These are phyloP conservation scores for Elasticomyces elasticus DNA, from an alignment of 495 filamentous ascomycete species.

Conservation along the genomic window DNA sequence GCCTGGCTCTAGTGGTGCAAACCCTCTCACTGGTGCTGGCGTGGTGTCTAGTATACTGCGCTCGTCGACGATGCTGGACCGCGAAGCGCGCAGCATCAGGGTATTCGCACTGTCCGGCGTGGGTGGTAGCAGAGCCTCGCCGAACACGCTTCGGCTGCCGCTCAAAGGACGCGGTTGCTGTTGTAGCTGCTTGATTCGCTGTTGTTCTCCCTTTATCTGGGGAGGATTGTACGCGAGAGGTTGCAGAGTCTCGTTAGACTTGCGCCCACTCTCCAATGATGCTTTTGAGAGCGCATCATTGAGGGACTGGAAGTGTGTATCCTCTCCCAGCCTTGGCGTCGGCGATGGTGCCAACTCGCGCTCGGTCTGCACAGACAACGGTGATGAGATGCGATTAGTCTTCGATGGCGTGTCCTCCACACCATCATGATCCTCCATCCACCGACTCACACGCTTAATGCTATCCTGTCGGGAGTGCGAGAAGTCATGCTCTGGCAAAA, in stretches of 20 bases:
- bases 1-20: constrained; percentile 9
- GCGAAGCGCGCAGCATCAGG: constrained; percentile 13
- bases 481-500: neutral
- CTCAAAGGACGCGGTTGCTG: neutral
- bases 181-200: neutral
- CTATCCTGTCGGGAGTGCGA: constrained; percentile 11
- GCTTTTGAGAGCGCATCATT: constrained; percentile 5
- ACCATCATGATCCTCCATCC: constrained; percentile 15
- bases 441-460: constrained; percentile 22
- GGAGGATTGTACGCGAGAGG: constrained; percentile 3
- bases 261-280: neutral
- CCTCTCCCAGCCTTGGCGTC: neutral
- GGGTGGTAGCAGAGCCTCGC: constrained; percentile 19
- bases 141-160: constrained; percentile 8
- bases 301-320: constrained; percentile 10
- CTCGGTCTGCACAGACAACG: constrained; percentile 3
- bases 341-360: neutral
- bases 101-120: constrained; percentile 22
- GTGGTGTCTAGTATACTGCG: constrained; percentile 17
- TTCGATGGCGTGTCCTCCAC: constrained; percentile 17
- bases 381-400: constrained; percentile 15
- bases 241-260: neutral
- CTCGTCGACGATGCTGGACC: constrained; percentile 16
- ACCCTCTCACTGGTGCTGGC: constrained; percentile 8
- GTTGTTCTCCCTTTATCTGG: neutral